Evolutionary conservation across 2,329 filamentous ascomycete species (phyloP), one percentile per base, ranked within the genome.

Genomic region (Fusarium drepaniforme): DNA sequence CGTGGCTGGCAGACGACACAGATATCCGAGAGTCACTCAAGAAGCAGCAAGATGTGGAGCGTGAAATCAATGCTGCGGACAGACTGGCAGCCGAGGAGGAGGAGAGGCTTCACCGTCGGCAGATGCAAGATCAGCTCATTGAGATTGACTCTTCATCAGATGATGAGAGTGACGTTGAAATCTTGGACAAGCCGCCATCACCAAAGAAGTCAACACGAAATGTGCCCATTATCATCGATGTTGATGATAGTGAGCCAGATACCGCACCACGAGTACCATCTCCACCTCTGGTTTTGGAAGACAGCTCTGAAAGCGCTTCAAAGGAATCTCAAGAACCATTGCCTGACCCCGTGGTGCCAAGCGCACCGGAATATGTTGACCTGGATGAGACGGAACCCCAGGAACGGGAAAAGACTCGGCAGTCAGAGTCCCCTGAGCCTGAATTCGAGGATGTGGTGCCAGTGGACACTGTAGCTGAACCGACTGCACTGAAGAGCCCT

Each of bases 1-100:
- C 94, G 1, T 97, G 94, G 94, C 89, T 97, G 78, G 84, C 85
- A 3, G 89, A 91, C 71, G 83, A 91, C 8, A 87, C 88, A 3
- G 93, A 95, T 68, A 91, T 96, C 37, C 87, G 93, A 70, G 88
- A 92, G 60, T 88, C 88, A 30, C 83, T 91, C 70, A 90, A 88
- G 76, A 88, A 90, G 67, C 89, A 91, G 83, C 88, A 84, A 74
- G 89, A 84, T 77, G 86, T 82, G 58, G 90, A 92, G 59, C 83
- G 84, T 23, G 88, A 90, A 67, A 90, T 93, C 67, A 91, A 93
- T 66, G 92, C 92, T 23, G 89, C 92, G 67, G 90, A 93, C 75
- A 83, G 88, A 30, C 86, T 89, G 60, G 85, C 87, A 67, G 88
- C 90, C 0, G 83, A 87, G 53, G 90, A 91, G 75, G 89, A 91